These are phyloP conservation scores for Halophytophthora polymorphica DNA, from an alignment of 352 stramenopile genomes.

Conservation along the genomic window DNA sequence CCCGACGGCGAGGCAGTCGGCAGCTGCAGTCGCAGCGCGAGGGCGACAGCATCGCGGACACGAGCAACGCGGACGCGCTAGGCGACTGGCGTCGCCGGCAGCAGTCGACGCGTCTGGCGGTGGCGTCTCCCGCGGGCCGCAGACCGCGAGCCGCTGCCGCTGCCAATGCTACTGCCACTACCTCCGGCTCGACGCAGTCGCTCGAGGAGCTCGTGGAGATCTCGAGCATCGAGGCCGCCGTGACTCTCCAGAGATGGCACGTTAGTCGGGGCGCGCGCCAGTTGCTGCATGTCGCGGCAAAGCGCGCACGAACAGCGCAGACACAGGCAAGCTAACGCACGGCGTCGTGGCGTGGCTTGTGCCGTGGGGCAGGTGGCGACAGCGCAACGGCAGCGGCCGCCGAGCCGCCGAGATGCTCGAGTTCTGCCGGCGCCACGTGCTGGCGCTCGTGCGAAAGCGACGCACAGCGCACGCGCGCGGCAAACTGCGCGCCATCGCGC, in stretches of 20 bases:
- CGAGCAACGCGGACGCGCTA: slow-evolving; percentile 9
- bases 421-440: slow-evolving; percentile 24
- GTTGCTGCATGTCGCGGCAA: not conserved
- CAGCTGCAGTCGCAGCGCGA: slow-evolving; percentile 3
- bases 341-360: not conserved
- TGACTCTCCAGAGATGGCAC: slow-evolving; percentile 42
- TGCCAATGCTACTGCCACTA: too few species aligned
- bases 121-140: slow-evolving; percentile 7
- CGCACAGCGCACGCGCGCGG: slow-evolving; percentile 31
- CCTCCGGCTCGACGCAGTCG: slow-evolving; percentile 6
- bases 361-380: slow-evolving; percentile 32
- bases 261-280: not conserved
- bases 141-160: slow-evolving; percentile 9
- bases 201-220: slow-evolving; percentile 40
- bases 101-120: slow-evolving; percentile 4
- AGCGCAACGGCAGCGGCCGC: slow-evolving; percentile 26
- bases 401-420: slow-evolving; percentile 30
- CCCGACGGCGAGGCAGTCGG: slow-evolving; percentile 3
- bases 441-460: slow-evolving; percentile 25
- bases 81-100: slow-evolving; percentile 3
- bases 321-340: too few species aligned
- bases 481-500: slow-evolving; percentile 45
- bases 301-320: too few species aligned
- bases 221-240: slow-evolving; percentile 31
- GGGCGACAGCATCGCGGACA: slow-evolving; percentile 2